Evolutionary conservation across 2,329 filamentous ascomycete species (phyloP).

Genomic region (Exophiala lecanii-corni): DNA sequence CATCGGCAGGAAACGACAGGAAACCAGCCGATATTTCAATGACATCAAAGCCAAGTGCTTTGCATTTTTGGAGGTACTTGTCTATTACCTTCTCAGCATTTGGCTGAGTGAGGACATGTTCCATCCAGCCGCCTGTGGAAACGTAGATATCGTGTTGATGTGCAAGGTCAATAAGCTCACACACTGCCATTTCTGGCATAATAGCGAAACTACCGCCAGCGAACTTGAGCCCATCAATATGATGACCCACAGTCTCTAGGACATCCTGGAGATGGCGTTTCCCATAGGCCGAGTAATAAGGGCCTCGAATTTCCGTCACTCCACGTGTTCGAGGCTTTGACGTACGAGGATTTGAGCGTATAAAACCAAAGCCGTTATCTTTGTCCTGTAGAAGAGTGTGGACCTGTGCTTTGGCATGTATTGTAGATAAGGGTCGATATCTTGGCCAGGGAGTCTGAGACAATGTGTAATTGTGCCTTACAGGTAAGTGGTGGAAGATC

Average conservation of each 20-base stretch:
- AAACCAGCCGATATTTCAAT: slow-evolving; percentile 52
- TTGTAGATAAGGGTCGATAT: too few relatives aligned
- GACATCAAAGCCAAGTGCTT: slow-evolving; percentile 51
- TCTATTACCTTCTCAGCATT: slow-evolving; percentile 45
- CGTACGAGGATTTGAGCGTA: slow-evolving; percentile 46
- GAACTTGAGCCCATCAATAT: slow-evolving; percentile 55
- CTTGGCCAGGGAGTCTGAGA: too few relatives aligned
- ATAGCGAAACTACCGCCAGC: slow-evolving; percentile 50
- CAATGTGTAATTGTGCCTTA: too few relatives aligned
- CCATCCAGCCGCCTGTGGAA: slow-evolving; percentile 53
- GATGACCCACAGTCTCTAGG: slow-evolving; percentile 51
- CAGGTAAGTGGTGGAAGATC: too few relatives aligned
- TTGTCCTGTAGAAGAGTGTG: slow-evolving; percentile 46
- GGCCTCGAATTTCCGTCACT: slow-evolving; percentile 53
- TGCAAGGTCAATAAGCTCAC: slow-evolving; percentile 47
- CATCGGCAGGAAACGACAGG: slow-evolving; percentile 49
- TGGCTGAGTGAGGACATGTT: slow-evolving; percentile 49
- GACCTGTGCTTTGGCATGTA: too few relatives aligned
- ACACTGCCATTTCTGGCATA: slow-evolving; percentile 43
- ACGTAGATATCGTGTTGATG: slow-evolving; percentile 49
- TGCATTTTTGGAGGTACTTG: slow-evolving; percentile 49
- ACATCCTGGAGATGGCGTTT: slow-evolving; percentile 50
- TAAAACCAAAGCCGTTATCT: slow-evolving; percentile 48
- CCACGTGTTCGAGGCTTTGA: slow-evolving; percentile 47
- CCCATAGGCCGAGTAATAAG: slow-evolving; percentile 53